Conservation (phyloP, 1,139 yeast species). For the Dujonia santamariae region DNA sequence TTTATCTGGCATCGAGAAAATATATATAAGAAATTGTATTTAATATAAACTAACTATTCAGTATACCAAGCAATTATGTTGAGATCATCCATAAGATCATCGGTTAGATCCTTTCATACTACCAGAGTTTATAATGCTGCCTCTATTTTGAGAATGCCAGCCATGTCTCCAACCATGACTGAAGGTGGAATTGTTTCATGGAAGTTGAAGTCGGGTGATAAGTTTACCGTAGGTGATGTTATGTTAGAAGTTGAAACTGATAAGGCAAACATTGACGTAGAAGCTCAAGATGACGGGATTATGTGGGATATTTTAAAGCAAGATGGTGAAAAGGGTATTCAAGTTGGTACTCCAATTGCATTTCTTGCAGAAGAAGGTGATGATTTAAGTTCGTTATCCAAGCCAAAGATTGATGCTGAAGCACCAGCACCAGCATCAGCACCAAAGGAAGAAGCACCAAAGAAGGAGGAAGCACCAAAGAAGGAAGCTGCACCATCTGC, state of each 20-base stretch:
- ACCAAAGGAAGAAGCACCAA: constrained; percentile 11
- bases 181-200: constrained; percentile 95
- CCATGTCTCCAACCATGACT: constrained; percentile 99
- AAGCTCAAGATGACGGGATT: constrained; percentile 89
- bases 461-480: constrained; percentile 11
- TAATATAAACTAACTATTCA: too few species aligned
- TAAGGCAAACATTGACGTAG: constrained; percentile 90
- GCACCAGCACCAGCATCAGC: constrained; percentile 19
- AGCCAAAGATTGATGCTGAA: constrained; percentile 44
- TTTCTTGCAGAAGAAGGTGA: constrained; percentile 85
- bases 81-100: constrained; percentile 3
- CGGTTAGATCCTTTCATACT: constrained; percentile 3
- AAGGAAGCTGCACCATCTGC: constrained; percentile 15
- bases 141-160: constrained; percentile 83
- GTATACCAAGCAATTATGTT: constrained; percentile 1
- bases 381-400: constrained; percentile 61
- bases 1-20: too few species aligned
- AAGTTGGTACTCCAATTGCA: constrained; percentile 91
- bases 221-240: constrained; percentile 80
- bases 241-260: constrained; percentile 89
- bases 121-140: constrained; percentile 34
- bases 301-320: constrained; percentile 70
- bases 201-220: constrained; percentile 83
- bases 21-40: not conserved
- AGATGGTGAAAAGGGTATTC: constrained; percentile 74